Evolutionary conservation across 2,329 filamentous ascomycete species (phyloP), one percentile per base, ranked within the genome.

Genomic region (Exophiala spinifera): DNA sequence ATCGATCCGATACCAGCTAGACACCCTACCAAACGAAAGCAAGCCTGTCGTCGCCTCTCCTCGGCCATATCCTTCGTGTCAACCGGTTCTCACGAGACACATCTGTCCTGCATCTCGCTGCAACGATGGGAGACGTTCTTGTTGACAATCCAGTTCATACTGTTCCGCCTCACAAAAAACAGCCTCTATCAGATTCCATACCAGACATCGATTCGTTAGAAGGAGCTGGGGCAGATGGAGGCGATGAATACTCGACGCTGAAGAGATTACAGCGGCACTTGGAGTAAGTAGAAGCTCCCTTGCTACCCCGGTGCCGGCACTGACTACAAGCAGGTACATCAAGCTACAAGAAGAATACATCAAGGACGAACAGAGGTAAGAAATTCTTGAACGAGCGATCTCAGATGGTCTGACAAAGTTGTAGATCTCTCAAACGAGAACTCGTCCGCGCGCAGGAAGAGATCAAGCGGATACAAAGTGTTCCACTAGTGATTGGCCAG

Each of bases 331-430:
- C 65, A 90, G 87, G 72, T 89, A 95, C 74, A 96, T 97, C 71
- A 90, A 96, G 75, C 82, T 99, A 66, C 94, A 99, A 77, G 94
- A 99, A 76, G 94, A 99, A 73, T 99, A 99, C 75, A 99, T 99
- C 84, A 99, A 99, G 79, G 94, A 99, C 84, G 94, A 99, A 80
- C 94, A 99, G 78, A 86, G 89, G 87, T 88, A 74, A 21, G 42
- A n/a, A 13, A n/a, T 19, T 1, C 20, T 31, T 25, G 19, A 4
- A 3, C 10, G 21, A 17, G 33, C 13, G 4, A 15, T 23, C 15
- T 21, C 13, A 34, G 4, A 19, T 31, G 11, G 19, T 19, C 53
- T 58, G 31, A 60, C 51, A 46, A 49, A 10, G 46, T 11, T 57
- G 40, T 64, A 91, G 90, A 78, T 96, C 91, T 76, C 76, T 99